Evolutionary conservation across 441 rosid species (phyloP), one percentile per base, ranked within the genome.

Genomic region (Croton setiger): DNA sequence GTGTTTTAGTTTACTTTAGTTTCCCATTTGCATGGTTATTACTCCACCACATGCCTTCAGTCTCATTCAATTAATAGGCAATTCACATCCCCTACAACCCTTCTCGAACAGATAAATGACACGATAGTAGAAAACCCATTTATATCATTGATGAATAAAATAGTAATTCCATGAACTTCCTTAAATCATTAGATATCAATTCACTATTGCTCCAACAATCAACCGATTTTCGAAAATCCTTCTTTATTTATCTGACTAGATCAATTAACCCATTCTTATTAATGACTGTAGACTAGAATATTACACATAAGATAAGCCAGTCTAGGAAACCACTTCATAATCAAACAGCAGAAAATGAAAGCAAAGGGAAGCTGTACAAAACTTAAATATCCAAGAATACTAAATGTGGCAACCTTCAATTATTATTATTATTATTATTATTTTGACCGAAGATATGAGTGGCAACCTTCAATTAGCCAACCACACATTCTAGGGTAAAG

Each of bases 401-500:
- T 37, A 44, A 57, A 68, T 68, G 12, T 48, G 41, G 51, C 55
- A 47, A 68, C 4, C 20, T 58, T 31, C 56, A 31, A 53, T 18
- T 8, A 44, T n/a, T n/a, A n/a, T n/a, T n/a, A n/a, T n/a, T n/a
- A n/a, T n/a, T n/a, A n/a, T n/a, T n/a, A n/a, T n/a, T n/a, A n/a
- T n/a, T n/a, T n/a, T n/a, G n/a, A n/a, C n/a, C n/a, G n/a, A n/a
- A n/a, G n/a, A n/a, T n/a, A n/a, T n/a, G n/a, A n/a, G 12, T 48
- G 41, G 51, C 55, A 47, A 68, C 4, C 20, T 58, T 31, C 56
- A 31, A 53, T 18, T 8, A 44, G 47, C 37, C 60, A 53, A 41
- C 33, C 68, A 35, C 68, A 35, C 68, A 53, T 70, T 43, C 55
- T 54, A 43, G 10, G 53, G 62, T 2, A 51, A 27, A 20, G 21